Evolutionary conservation across 441 rosid species (phyloP).

Genomic region (Mallotus japonicus): DNA sequence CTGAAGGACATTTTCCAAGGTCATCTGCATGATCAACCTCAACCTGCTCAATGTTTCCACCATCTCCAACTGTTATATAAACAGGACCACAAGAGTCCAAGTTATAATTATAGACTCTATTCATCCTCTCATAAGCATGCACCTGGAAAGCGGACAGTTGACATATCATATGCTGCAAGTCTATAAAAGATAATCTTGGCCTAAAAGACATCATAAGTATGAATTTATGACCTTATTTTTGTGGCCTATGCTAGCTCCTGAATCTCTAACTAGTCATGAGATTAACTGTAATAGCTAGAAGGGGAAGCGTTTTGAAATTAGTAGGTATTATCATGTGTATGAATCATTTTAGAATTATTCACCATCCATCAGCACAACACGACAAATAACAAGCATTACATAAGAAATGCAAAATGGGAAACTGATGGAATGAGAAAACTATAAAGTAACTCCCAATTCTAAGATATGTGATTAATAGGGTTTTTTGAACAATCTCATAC

Average conservation of each 20-base stretch:
- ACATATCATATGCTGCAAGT: background rate
- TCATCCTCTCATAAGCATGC: slow-evolving; percentile 88
- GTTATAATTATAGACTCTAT: slow-evolving; percentile 70
- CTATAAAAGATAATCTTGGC: background rate
- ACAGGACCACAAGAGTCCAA: slow-evolving; percentile 82
- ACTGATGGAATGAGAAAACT: background rate
- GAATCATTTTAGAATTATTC: background rate
- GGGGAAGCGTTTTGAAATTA: too few species aligned
- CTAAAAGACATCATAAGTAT: background rate
- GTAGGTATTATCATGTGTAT: background rate
- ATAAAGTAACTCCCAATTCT: background rate
- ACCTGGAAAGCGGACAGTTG: slow-evolving; percentile 45
- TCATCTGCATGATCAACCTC: slow-evolving; percentile 70
- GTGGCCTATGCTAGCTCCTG: background rate
- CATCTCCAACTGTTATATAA: slow-evolving; percentile 72
- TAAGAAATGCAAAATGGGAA: too few species aligned
- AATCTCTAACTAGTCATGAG: background rate
- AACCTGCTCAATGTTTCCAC: slow-evolving; percentile 67
- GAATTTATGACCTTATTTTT: background rate
- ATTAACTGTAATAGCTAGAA: too few species aligned
- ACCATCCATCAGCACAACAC: background rate
- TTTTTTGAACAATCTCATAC: background rate
- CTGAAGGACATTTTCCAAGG: slow-evolving; percentile 69
- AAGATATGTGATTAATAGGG: background rate
- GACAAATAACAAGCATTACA: background rate